Evolutionary conservation across 176 grass and related monocot genomes (phyloP).

Genomic region (Metroxylon sagu): DNA sequence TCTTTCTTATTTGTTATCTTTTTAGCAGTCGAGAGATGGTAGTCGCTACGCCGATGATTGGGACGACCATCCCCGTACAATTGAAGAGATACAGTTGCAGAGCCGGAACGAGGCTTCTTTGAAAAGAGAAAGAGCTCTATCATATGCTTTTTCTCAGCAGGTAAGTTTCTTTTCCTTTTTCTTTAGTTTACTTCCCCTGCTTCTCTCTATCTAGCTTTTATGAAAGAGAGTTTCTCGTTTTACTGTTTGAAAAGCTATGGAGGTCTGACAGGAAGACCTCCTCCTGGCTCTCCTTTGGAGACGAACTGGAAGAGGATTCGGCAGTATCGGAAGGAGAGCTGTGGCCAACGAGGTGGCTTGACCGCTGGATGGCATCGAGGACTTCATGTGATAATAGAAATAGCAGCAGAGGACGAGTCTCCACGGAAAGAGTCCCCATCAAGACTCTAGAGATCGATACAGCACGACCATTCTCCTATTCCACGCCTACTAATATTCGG

Average conservation of each 20-base stretch:
- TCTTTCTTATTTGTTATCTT: no score
- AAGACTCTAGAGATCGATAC: constrained; percentile 94
- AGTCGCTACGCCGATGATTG: constrained; percentile 77
- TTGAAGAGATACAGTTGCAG: constrained; percentile 93
- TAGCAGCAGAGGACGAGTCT: constrained; percentile 43
- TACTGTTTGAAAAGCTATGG: neutral
- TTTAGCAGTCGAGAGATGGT: constrained; percentile 60
- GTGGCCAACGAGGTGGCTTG: constrained; percentile 48
- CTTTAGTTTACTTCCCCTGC: no score
- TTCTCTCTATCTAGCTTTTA: no score
- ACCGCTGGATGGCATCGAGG: constrained; percentile 85
- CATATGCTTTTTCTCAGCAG: constrained; percentile 86
- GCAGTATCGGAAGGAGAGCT: constrained; percentile 21
- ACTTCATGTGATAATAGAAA: constrained; percentile 66
- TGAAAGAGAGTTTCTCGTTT: no score
- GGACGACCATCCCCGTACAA: constrained; percentile 71
- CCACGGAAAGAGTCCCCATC: constrained; percentile 52
- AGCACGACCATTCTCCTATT: constrained; percentile 69
- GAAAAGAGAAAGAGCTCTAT: constrained; percentile 84
- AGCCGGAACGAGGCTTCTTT: constrained; percentile 69
- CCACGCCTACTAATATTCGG: constrained; percentile 31
- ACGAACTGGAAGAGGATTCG: constrained; percentile 30
- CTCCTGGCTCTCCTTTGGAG: constrained; percentile 35
- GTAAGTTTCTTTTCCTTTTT: constrained; percentile 17
- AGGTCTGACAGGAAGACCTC: constrained; percentile 25